Evolutionary conservation across 768 basidiomycete genomes (phyloP), one percentile per base, ranked within the genome.

Genomic region (Boletus eberwhitei): DNA sequence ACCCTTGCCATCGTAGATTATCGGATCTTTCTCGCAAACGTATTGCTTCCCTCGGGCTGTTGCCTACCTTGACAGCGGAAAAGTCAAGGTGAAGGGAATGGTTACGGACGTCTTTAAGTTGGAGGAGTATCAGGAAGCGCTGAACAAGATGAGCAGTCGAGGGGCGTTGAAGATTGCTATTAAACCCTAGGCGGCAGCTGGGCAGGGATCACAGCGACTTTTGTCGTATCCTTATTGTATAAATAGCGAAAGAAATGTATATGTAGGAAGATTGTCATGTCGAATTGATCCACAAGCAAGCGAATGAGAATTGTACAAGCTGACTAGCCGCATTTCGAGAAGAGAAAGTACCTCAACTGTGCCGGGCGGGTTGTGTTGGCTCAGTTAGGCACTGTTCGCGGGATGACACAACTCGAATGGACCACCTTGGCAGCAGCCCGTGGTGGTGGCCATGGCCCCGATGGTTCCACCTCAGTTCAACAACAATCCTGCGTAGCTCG

Each of bases 31-130:
- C 76, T 88, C 92, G 9, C 93, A 94, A 60, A 86, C 86, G 1
- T 86, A 77, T 73, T 93, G 92, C 71, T 94, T 96, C 86, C 90
- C 92, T 41, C 85, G 93, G 6, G 91, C 93, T 2, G 84, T 96
- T 35, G 88, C 85, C 13, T 94, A 94, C 69, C 83, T 96, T 19
- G 93, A 96, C 63, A 83, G 84, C 59, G 89, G 90, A 8, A 93
- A 92, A 74, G 77, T 94, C 63, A 87, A 77, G 51, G 81, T 88
- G 22, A 85, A 87, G 68, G 89, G 88, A n/a, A 88, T 92, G 77
- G 87, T 90, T 26, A 78, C 85, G 8, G 81, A 88, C 62, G 66
- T 82, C 14, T 89, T 80, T 72, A 82, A 81, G 59, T 69, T 90
- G 50, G 83, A 85, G 48, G 82, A 89, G 48, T 89, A 81, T 67